These are phyloP conservation scores for Athelia sp. DNA, from an alignment of 1,284 basidiomycete genomes.

Conservation along the genomic window DNA sequence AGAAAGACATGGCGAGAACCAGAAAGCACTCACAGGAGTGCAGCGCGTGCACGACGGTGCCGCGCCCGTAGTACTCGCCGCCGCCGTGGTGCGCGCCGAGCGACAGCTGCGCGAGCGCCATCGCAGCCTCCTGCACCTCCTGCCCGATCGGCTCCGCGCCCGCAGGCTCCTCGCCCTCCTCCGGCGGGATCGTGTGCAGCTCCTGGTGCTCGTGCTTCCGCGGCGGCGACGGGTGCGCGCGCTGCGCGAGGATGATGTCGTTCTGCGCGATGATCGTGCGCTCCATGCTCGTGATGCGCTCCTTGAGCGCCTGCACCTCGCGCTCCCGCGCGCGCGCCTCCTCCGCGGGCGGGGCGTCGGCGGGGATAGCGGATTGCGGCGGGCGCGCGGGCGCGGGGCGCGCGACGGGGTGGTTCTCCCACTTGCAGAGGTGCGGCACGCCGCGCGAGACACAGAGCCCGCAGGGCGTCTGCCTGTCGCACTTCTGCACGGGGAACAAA, in stretches of 20 bases:
- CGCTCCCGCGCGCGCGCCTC: not conserved
- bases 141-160: not conserved
- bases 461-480: slow-evolving; percentile 49
- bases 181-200: not conserved
- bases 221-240: no score
- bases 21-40: slow-evolving; percentile 12
- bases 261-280: slow-evolving; percentile 15
- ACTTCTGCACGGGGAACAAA: slow-evolving; percentile 44
- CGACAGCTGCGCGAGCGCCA: slow-evolving; percentile 25
- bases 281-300: slow-evolving; percentile 18
- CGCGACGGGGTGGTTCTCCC: slow-evolving; percentile 44
- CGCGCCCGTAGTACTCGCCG: slow-evolving; percentile 23
- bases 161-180: not conserved
- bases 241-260: not conserved
- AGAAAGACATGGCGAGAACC: not conserved
- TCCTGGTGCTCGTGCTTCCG: not conserved
- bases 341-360: slow-evolving; percentile 9
- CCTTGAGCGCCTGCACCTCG: slow-evolving; percentile 23
- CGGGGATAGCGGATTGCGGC: slow-evolving; percentile 18
- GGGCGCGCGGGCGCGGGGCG: slow-evolving; percentile 45
- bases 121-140: slow-evolving; percentile 24
- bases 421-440: slow-evolving; percentile 47
- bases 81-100: slow-evolving; percentile 13
- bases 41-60: slow-evolving; percentile 24
- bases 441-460: slow-evolving; percentile 44